A percentile compares a stretch with the other conserved stretches of the same genome.
Conservation (phyloP, 257 asterid species). For the Echium plantagineum region DNA sequence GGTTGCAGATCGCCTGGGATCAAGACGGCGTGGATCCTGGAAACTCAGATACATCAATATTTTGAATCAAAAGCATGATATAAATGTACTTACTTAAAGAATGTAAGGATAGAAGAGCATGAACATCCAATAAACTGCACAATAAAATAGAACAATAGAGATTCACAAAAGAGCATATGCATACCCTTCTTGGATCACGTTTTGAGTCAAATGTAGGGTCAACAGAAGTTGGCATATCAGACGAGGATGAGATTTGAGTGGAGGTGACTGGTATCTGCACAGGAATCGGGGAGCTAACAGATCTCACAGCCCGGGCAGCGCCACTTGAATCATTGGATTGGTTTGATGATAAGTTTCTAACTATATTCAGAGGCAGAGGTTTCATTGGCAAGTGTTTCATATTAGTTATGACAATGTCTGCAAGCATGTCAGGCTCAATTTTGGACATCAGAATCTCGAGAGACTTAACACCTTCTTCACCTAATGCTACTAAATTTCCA, state of each 20-base stretch:
- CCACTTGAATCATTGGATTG: slow-evolving; percentile 38
- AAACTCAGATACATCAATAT: slow-evolving; percentile 10
- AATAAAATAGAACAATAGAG: background rate
- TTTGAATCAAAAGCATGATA: slow-evolving; percentile 10
- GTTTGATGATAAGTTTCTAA: slow-evolving; percentile 21
- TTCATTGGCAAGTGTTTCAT: slow-evolving; percentile 84
- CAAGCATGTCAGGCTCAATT: slow-evolving; percentile 86
- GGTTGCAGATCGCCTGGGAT: slow-evolving; percentile 63
- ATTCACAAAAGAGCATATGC: slow-evolving; percentile 7
- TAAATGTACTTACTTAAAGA: slow-evolving; percentile 2
- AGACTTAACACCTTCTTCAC: slow-evolving; percentile 86
- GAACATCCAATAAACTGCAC: background rate
- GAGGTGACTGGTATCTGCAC: slow-evolving; percentile 27
- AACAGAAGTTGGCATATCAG: slow-evolving; percentile 40
- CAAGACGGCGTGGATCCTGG: slow-evolving; percentile 99
- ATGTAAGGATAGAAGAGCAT: background rate
- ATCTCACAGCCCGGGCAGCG: slow-evolving; percentile 29
- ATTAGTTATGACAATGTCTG: slow-evolving; percentile 91
- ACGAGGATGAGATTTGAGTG: slow-evolving; percentile 38
- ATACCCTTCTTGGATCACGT: slow-evolving; percentile 99
- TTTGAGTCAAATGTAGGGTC: slow-evolving; percentile 53
- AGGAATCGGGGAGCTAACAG: slow-evolving; percentile 30
- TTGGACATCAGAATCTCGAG: slow-evolving; percentile 73
- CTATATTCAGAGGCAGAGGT: slow-evolving; percentile 41
- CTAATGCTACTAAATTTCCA: slow-evolving; percentile 90